These are phyloP conservation scores for Ganoderma resinaceum DNA, from an alignment of 1,284 basidiomycete genomes.

Conservation along the genomic window DNA sequence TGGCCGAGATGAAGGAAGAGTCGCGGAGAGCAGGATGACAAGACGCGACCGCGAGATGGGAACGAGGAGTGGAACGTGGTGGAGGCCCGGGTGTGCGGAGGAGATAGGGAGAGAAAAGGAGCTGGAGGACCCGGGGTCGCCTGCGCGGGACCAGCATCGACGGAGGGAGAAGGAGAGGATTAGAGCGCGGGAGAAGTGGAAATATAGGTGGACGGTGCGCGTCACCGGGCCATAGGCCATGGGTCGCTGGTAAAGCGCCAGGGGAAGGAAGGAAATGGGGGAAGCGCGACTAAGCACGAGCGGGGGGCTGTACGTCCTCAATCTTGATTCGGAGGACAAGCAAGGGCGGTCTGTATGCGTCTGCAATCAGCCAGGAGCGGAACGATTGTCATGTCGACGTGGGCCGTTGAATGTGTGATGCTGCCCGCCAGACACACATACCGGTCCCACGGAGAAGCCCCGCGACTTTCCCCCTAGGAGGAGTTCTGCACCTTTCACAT, in stretches of 20 bases:
- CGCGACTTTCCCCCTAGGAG: not conserved
- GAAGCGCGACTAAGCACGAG: constrained; percentile 17
- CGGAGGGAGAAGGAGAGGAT: constrained; percentile 21
- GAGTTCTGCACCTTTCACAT: not conserved
- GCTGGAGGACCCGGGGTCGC: constrained; percentile 19
- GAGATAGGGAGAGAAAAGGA: constrained; percentile 11
- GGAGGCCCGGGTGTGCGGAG: not conserved
- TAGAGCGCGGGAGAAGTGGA: constrained; percentile 24
- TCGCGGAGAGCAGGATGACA: not conserved
- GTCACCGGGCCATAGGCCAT: constrained; percentile 28
- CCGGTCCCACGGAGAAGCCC: not conserved
- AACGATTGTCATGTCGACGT: constrained; percentile 33
- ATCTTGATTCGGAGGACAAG: constrained; percentile 21
- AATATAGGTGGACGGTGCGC: constrained; percentile 27
- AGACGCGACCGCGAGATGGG: not conserved
- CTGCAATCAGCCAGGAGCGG: constrained; percentile 22
- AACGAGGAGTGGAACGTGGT: constrained; percentile 5
- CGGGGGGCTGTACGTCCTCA: constrained; percentile 20
- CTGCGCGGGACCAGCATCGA: constrained; percentile 30
- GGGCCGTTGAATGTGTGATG: constrained; percentile 18
- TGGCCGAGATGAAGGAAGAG: not conserved
- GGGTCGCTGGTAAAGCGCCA: constrained; percentile 25
- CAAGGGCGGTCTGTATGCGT: constrained; percentile 1
- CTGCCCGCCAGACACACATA: constrained; percentile 20
- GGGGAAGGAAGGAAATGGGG: constrained; percentile 11